Conservation (phyloP, 1,284 basidiomycete genomes). For the Lignosus rhinocerotis region DNA sequence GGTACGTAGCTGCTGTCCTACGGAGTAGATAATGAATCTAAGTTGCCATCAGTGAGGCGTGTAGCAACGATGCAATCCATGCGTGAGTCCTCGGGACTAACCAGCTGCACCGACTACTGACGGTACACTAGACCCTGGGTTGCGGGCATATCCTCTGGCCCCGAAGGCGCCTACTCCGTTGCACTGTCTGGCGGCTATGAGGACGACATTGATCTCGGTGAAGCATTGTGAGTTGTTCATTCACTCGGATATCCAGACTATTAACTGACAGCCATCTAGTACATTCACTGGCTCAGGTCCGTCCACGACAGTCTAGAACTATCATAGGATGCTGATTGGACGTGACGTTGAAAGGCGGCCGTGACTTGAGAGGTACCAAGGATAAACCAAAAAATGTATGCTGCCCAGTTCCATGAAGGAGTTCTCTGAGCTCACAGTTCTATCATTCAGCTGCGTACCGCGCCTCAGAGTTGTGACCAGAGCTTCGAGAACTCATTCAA, state of each 20-base stretch:
- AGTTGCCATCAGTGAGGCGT: constrained; percentile 48
- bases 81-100: constrained; percentile 51
- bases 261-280: constrained; percentile 35
- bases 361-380: constrained; percentile 80
- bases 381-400: constrained; percentile 74
- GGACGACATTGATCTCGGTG: constrained; percentile 80
- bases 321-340: constrained; percentile 7
- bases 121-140: constrained; percentile 62
- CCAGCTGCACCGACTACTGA: background rate
- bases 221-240: constrained; percentile 65
- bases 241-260: background rate
- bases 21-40: background rate
- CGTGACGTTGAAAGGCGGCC: constrained; percentile 55
- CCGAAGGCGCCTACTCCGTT: constrained; percentile 73
- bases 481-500: constrained; percentile 73
- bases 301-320: background rate
- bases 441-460: constrained; percentile 70
- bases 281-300: constrained; percentile 76
- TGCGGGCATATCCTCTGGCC: constrained; percentile 69
- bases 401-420: background rate
- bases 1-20: constrained; percentile 35
- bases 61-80: constrained; percentile 72
- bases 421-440: background rate
- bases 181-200: constrained; percentile 84
- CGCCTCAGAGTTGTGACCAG: constrained; percentile 80